Percentiles rank a stretch among this genome's conserved stretches.
Evolutionary conservation across 106 monocot species (phyloP).

Genomic region (Triglochin maritima): DNA sequence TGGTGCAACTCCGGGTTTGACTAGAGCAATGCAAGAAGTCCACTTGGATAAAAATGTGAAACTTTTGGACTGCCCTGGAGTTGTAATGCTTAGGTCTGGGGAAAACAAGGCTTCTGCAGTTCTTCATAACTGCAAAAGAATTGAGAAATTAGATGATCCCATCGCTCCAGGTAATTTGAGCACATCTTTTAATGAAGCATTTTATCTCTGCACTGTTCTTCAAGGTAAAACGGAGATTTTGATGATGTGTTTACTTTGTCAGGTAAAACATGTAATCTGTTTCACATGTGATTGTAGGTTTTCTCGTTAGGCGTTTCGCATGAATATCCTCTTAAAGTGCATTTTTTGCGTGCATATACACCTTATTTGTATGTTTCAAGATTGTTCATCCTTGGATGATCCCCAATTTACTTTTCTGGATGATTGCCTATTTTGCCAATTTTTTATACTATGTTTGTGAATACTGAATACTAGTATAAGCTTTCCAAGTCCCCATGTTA

Average conservation of each 20-base stretch:
- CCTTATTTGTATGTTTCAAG: too few species aligned
- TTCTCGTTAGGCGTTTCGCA: too few species aligned
- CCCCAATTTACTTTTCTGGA: too few species aligned
- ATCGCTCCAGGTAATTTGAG: constrained; percentile 49
- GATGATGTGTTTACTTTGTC: background rate
- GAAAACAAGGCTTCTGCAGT: constrained; percentile 53
- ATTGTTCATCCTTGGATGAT: too few species aligned
- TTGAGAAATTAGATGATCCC: constrained; percentile 88
- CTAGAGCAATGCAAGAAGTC: constrained; percentile 96
- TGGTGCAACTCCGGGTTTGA: constrained; percentile 91
- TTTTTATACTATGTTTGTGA: too few species aligned
- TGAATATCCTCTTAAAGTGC: too few species aligned
- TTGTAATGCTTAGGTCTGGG: constrained; percentile 79
- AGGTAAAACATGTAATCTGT: too few species aligned
- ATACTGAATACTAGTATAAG: too few species aligned
- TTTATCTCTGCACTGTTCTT: background rate
- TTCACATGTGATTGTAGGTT: too few species aligned
- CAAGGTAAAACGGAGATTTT: background rate
- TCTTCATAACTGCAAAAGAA: constrained; percentile 90
- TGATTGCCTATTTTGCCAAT: too few species aligned
- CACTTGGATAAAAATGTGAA: constrained; percentile 93
- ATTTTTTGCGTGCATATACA: too few species aligned
- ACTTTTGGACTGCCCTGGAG: constrained; percentile 89
- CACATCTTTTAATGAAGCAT: background rate
- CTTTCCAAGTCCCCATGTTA: too few species aligned